A percentile compares a stretch with the other conserved stretches of the same genome.
phyloP scores from a whole-genome alignment of 306 rosid species.

The Inga oerstediana region DNA sequence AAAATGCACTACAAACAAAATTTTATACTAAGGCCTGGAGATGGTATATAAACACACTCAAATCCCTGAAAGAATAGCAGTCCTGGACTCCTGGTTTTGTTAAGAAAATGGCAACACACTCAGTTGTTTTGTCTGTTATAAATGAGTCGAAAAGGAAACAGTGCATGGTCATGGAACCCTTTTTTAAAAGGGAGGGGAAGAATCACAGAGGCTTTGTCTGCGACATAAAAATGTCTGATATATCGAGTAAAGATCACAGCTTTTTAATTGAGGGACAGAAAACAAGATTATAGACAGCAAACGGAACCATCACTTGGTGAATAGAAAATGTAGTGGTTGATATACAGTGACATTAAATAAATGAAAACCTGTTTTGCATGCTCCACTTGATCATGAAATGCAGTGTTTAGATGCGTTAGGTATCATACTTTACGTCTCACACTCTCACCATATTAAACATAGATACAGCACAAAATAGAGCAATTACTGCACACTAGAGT shows the following conservation, averaged over 20 bases:
- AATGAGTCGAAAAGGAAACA: neutral
- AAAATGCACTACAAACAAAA: too few relatives aligned
- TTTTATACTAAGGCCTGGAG: too few relatives aligned
- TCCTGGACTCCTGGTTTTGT: neutral
- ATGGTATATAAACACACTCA: slow-evolving; percentile 14
- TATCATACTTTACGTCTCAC: neutral
- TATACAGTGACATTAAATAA: neutral
- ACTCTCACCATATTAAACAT: neutral
- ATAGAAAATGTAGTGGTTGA: neutral
- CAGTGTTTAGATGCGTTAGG: neutral
- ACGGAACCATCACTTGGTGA: neutral
- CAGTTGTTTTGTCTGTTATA: neutral
- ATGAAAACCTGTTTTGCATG: neutral
- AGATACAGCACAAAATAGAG: neutral
- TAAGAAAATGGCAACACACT: neutral
- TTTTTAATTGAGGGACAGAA: neutral
- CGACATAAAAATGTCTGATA: neutral
- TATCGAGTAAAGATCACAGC: neutral
- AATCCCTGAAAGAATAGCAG: slow-evolving; percentile 1
- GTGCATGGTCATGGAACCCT: neutral
- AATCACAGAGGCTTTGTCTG: neutral
- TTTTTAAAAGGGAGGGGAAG: neutral
- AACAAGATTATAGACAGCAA: neutral
- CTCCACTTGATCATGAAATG: neutral
- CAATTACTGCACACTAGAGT: neutral